Percentiles rank a stretch among this genome's conserved stretches.
Conservation (phyloP, 345 rosid genomes). For the Eucalyptus leucophloia region DNA sequence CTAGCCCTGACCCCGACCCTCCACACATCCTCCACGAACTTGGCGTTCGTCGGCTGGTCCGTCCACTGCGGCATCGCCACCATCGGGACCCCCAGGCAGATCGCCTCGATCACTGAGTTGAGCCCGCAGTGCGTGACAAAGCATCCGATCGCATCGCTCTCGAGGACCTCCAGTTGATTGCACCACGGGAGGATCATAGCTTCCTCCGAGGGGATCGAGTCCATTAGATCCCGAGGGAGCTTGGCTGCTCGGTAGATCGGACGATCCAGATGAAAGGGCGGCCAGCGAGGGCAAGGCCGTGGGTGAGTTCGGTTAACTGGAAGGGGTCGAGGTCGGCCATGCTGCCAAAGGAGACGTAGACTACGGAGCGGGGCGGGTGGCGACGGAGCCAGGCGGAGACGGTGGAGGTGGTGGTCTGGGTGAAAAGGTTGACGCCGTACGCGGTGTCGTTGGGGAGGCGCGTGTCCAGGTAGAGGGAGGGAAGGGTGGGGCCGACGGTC, state of each 20-base stretch:
- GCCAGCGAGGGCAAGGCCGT: not conserved
- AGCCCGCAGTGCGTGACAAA: constrained; percentile 37
- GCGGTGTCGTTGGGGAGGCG: constrained; percentile 4
- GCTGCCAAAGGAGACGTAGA: constrained; percentile 25
- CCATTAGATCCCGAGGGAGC: constrained; percentile 1
- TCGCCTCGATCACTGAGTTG: no score
- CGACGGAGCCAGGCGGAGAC: constrained; percentile 7
- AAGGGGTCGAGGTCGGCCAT: not conserved
- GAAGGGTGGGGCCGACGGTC: constrained; percentile 23
- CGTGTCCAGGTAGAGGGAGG: constrained; percentile 20
- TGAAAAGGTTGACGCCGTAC: constrained; percentile 8
- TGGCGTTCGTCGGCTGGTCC: no score
- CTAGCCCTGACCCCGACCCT: constrained; percentile 11
- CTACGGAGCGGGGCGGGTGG: constrained; percentile 6
- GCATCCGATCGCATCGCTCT: constrained; percentile 13
- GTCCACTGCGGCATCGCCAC: no score
- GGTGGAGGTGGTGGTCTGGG: not conserved
- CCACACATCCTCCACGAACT: no score
- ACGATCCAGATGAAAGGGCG: constrained; percentile 19
- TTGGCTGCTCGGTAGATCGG: constrained; percentile 7
- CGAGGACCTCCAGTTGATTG: constrained; percentile 1
- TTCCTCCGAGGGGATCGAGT: not conserved
- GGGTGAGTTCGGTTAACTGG: constrained; percentile 10
- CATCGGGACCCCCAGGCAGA: no score
- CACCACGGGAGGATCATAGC: constrained; percentile 24